A percentile compares a stretch with the other conserved stretches of the same genome.
These are phyloP conservation scores for Davidsoniella neocaledoniae DNA, from an alignment of 2,329 filamentous ascomycete species.

Conservation along the genomic window DNA sequence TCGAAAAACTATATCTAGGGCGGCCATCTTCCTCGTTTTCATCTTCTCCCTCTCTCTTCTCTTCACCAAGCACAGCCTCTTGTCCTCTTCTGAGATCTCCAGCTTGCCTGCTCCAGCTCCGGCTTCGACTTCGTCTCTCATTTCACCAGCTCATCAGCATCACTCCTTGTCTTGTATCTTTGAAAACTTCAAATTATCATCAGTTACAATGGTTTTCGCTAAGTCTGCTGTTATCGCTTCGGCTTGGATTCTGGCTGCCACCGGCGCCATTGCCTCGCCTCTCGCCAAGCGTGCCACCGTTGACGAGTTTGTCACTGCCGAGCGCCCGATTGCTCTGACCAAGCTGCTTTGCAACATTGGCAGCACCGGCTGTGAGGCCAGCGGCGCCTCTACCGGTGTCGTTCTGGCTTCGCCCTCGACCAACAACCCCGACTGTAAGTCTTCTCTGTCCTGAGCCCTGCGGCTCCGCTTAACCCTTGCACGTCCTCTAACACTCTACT, in stretches of 20 bases:
- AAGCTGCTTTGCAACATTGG: constrained; percentile 45
- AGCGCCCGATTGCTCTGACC: constrained; percentile 33
- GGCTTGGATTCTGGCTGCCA: constrained; percentile 11
- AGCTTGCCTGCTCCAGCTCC: constrained; percentile 6
- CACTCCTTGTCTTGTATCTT: not conserved
- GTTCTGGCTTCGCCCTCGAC: constrained; percentile 42
- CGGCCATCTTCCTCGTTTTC: constrained; percentile 5
- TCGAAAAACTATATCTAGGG: constrained; percentile 11
- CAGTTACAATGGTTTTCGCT: constrained; percentile 11
- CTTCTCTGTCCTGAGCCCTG: not conserved
- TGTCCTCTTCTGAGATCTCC: constrained; percentile 1
- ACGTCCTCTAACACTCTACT: not conserved
- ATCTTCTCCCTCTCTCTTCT: constrained; percentile 7
- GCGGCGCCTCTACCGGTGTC: constrained; percentile 30
- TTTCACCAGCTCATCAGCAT: not conserved
- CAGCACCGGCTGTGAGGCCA: constrained; percentile 31
- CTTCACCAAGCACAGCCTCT: constrained; percentile 11
- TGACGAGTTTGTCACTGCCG: constrained; percentile 34
- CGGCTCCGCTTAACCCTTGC: constrained; percentile 1
- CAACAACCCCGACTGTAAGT: constrained; percentile 37
- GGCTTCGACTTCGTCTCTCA: not conserved
- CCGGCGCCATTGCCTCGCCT: constrained; percentile 9
- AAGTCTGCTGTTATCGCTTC: constrained; percentile 10
- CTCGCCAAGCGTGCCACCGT: constrained; percentile 16
- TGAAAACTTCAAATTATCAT: not conserved